These are phyloP conservation scores for Alliaria petiolata DNA, from an alignment of 345 rosid species.

Conservation along the genomic window DNA sequence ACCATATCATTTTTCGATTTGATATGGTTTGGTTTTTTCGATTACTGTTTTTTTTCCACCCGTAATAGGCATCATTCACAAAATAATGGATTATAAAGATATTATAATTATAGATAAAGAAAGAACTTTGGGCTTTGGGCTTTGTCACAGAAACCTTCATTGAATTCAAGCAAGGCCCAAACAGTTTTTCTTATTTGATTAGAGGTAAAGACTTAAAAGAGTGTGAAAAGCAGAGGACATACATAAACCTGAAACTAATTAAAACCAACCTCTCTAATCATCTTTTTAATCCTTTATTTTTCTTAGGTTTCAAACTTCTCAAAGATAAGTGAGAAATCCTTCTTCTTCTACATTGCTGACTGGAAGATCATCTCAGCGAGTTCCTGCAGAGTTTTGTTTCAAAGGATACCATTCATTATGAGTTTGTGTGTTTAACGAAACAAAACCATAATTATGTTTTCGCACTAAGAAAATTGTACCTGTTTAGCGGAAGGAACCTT, in stretches of 20 bases:
- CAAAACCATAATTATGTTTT: not conserved
- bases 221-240: not conserved
- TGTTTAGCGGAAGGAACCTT: conserved; percentile 91
- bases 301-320: not conserved
- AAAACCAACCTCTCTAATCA: conserved; percentile 6
- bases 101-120: not conserved
- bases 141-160: not conserved
- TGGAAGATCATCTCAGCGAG: conserved; percentile 96
- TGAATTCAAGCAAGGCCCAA: not conserved
- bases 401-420: not conserved
- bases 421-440: not conserved
- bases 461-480: conserved; percentile 40
- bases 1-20: no score
- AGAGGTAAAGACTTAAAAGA: not conserved
- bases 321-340: not conserved
- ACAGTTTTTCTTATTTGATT: conserved; percentile 9
- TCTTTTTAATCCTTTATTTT: not conserved
- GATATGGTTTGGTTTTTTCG: no score
- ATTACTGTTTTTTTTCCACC: no score
- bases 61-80: no score
- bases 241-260: conserved; percentile 9
- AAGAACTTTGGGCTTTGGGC: not conserved
- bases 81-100: not conserved
- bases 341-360: conserved; percentile 28
- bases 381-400: conserved; percentile 50